A percentile compares a stretch with the other conserved stretches of the same genome.
Conservation (phyloP, 495 filamentous ascomycete genomes). For the Penicillium bovifimosum region DNA sequence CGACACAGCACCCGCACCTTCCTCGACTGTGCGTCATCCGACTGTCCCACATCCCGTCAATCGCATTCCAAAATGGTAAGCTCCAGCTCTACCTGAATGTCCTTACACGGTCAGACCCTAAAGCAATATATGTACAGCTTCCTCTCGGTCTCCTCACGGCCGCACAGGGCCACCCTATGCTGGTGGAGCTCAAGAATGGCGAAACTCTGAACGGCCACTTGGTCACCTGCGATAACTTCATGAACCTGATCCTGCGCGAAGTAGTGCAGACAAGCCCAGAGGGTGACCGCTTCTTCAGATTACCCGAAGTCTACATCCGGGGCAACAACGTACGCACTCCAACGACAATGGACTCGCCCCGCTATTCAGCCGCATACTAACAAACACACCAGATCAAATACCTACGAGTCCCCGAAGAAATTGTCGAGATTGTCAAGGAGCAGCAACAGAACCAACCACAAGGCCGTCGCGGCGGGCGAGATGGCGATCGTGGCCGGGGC, state of each 20-base stretch:
- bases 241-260: conserved; percentile 95
- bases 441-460: conserved; percentile 67
- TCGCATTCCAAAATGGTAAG: conserved; percentile 24
- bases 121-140: conserved; percentile 47
- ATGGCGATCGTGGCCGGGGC: conserved; percentile 55
- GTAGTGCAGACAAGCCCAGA: conserved; percentile 97
- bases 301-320: conserved; percentile 92
- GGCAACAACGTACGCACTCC: conserved; percentile 78
- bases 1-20: conserved; percentile 1
- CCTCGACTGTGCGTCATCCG: conserved; percentile 2
- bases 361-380: not conserved
- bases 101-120: not conserved
- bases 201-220: conserved; percentile 96
- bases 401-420: conserved; percentile 89
- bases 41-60: conserved; percentile 13
- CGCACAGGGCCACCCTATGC: conserved; percentile 97
- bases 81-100: not conserved
- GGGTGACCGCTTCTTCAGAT: conserved; percentile 83
- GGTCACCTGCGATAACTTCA: conserved; percentile 96
- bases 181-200: conserved; percentile 98
- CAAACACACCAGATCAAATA: conserved; percentile 79
- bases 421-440: conserved; percentile 89
- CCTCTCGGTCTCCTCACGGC: conserved; percentile 90
- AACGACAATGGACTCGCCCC: not conserved
- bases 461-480: conserved; percentile 61